A percentile compares a stretch with the other conserved stretches of the same genome.
Evolutionary conservation across 768 basidiomycete species (phyloP).

Genomic region (Russula abietina): DNA sequence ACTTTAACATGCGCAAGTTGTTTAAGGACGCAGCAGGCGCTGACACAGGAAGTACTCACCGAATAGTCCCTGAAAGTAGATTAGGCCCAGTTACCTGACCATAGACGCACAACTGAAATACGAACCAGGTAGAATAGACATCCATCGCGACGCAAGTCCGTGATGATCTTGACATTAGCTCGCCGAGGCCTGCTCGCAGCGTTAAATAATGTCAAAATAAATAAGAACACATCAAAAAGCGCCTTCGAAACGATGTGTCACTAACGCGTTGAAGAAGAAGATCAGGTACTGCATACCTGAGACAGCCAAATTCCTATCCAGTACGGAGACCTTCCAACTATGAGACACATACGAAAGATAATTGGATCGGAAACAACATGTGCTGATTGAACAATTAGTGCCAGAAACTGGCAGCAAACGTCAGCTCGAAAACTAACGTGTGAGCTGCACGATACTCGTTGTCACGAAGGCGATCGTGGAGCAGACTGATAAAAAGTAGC

Average conservation of each 20-base stretch:
- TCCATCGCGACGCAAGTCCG: constrained; percentile 35
- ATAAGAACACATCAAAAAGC: constrained; percentile 35
- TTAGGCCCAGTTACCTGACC: not conserved
- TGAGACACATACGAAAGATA: constrained; percentile 21
- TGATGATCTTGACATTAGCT: constrained; percentile 31
- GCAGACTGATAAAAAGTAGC: constrained; percentile 11
- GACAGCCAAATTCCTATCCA: constrained; percentile 32
- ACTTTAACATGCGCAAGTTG: not conserved
- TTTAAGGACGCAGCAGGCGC: not conserved
- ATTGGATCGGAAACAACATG: not conserved
- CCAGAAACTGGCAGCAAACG: not conserved
- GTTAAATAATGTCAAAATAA: constrained; percentile 34
- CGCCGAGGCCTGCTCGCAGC: constrained; percentile 35
- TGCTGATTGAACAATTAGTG: constrained; percentile 9
- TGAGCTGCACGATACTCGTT: constrained; percentile 3
- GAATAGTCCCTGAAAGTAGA: constrained; percentile 3
- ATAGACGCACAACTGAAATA: not conserved
- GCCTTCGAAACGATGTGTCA: constrained; percentile 27
- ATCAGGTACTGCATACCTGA: constrained; percentile 29
- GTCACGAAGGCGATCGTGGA: constrained; percentile 11
- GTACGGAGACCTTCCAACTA: constrained; percentile 3
- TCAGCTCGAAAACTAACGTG: constrained; percentile 2
- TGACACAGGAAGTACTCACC: not conserved
- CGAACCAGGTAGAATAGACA: constrained; percentile 35
- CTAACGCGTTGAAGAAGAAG: not conserved